These are phyloP conservation scores for Vitis rupestris DNA, from an alignment of 164 flowering plant species.

Conservation along the genomic window DNA sequence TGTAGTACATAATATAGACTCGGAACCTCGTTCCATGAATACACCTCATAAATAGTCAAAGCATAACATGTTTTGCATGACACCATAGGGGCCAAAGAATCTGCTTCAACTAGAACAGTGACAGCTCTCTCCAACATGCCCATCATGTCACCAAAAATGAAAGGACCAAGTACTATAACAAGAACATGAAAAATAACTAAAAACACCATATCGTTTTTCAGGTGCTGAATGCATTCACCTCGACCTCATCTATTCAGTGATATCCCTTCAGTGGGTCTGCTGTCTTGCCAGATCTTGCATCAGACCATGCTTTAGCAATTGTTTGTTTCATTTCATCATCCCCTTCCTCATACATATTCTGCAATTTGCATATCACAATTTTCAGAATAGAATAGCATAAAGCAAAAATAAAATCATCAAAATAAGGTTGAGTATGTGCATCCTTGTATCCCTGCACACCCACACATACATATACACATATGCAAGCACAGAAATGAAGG, in stretches of 20 bases:
- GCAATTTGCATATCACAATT: conserved; percentile 12
- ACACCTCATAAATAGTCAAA: too few relatives aligned
- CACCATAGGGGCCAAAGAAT: too few relatives aligned
- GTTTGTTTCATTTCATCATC: conserved; percentile 95
- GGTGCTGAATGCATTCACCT: not conserved
- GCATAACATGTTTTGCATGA: too few relatives aligned
- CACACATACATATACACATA: not conserved
- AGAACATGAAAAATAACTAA: not conserved
- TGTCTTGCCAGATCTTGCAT: conserved; percentile 87
- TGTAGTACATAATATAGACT: too few relatives aligned
- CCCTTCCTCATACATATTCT: conserved; percentile 99
- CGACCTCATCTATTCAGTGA: conserved; percentile 16
- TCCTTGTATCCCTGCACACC: not conserved
- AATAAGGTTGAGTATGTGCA: too few relatives aligned
- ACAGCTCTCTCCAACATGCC: not conserved
- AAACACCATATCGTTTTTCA: not conserved
- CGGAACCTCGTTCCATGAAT: too few relatives aligned
- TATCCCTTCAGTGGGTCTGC: conserved; percentile 64
- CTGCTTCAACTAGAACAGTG: too few relatives aligned
- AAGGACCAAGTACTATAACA: not conserved
- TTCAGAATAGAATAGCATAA: too few relatives aligned
- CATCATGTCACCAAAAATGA: not conserved
- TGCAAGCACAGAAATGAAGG: not conserved
- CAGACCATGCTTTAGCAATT: conserved; percentile 96
- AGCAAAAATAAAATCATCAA: too few relatives aligned